These are phyloP conservation scores for Phytopythium boreale DNA, from an alignment of 352 stramenopile genomes.

Conservation along the genomic window DNA sequence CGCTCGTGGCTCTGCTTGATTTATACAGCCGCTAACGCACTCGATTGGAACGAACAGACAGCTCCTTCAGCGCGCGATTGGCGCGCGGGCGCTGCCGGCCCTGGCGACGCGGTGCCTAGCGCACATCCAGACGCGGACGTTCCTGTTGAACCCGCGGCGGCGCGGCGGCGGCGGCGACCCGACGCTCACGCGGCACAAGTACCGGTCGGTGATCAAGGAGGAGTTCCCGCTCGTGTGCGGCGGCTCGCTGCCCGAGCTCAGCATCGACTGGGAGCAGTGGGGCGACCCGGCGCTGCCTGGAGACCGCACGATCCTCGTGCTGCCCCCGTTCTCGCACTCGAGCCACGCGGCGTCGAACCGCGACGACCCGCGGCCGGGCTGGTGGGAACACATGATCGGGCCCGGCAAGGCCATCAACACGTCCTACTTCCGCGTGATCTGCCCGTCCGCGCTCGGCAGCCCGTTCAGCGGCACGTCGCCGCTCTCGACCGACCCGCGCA, in stretches of 20 bases:
- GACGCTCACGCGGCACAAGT: slow-evolving; percentile 65
- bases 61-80: slow-evolving; percentile 66
- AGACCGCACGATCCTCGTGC: slow-evolving; percentile 76
- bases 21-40: slow-evolving; percentile 67
- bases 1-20: slow-evolving; percentile 34
- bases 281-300: slow-evolving; percentile 63
- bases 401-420: slow-evolving; percentile 86
- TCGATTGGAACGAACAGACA: slow-evolving; percentile 35
- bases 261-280: slow-evolving; percentile 81
- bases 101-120: too few species aligned
- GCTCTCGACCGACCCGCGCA: slow-evolving; percentile 51
- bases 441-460: slow-evolving; percentile 77
- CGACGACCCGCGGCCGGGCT: slow-evolving; percentile 72
- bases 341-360: slow-evolving; percentile 82
- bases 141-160: not conserved
- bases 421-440: slow-evolving; percentile 87
- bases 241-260: slow-evolving; percentile 52
- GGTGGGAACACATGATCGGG: slow-evolving; percentile 89
- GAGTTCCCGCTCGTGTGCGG: slow-evolving; percentile 58
- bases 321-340: slow-evolving; percentile 85
- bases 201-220: slow-evolving; percentile 56
- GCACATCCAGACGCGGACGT: slow-evolving; percentile 17
- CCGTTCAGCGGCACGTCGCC: slow-evolving; percentile 84
- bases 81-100: slow-evolving; percentile 21
- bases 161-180: slow-evolving; percentile 13